A percentile compares a stretch with the other conserved stretches of the same genome.
These are phyloP conservation scores for Sclerotinia nivalis DNA, from an alignment of 2,329 filamentous ascomycete genomes.

Conservation along the genomic window DNA sequence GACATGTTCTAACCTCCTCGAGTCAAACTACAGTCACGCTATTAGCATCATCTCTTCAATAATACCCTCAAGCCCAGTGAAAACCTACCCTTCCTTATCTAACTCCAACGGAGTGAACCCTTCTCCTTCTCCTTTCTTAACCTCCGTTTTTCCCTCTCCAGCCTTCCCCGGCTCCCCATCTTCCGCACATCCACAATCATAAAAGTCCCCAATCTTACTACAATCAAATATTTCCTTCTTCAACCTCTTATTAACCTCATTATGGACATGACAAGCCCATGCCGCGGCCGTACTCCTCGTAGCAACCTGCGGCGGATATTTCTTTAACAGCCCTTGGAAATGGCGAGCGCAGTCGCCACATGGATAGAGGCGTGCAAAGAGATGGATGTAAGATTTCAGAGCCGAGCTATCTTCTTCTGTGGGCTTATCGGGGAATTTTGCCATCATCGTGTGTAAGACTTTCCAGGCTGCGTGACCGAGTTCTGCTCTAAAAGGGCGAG, in stretches of 20 bases:
- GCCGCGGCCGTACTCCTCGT: constrained; percentile 63
- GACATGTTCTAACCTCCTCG: constrained; percentile 28
- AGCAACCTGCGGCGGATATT: constrained; percentile 66
- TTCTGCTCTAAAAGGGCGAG: constrained; percentile 46
- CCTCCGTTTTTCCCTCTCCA: constrained; percentile 32
- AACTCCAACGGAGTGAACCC: constrained; percentile 41
- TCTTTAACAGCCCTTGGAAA: constrained; percentile 61
- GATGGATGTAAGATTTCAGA: constrained; percentile 63
- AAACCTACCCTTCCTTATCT: constrained; percentile 39
- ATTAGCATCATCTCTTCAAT: constrained; percentile 27
- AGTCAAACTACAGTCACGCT: constrained; percentile 29
- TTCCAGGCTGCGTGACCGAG: constrained; percentile 70
- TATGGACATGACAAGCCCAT: constrained; percentile 69
- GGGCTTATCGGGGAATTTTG: constrained; percentile 66
- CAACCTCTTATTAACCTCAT: constrained; percentile 64
- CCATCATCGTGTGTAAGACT: constrained; percentile 70
- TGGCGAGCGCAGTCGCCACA: constrained; percentile 70
- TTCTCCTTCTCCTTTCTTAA: constrained; percentile 32
- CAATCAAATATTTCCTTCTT: constrained; percentile 65
- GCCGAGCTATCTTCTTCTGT: constrained; percentile 62
- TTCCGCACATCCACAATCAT: constrained; percentile 72
- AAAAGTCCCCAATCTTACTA: constrained; percentile 67
- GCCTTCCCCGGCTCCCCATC: constrained; percentile 52
- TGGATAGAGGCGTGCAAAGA: constrained; percentile 69
- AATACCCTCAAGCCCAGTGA: neutral